These are phyloP conservation scores for Symbiotaphrina buchneri DNA, from an alignment of 495 filamentous ascomycete genomes.

Conservation along the genomic window DNA sequence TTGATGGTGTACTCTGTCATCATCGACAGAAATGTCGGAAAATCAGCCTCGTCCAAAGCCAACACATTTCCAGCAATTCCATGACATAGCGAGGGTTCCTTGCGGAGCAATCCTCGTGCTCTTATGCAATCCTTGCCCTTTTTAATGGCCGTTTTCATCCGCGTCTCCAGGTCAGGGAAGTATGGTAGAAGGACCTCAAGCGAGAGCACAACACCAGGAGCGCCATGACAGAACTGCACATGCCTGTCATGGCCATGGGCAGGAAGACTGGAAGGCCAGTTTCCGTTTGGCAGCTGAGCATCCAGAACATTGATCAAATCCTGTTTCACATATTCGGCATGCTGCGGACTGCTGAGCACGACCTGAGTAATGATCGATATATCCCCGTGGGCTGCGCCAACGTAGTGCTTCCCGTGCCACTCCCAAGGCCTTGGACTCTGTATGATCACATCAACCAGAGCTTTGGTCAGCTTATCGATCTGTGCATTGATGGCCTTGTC, in stretches of 20 bases:
- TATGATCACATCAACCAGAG: background rate
- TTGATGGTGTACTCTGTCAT: background rate
- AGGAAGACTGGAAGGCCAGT: constrained; percentile 18
- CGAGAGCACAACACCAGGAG: constrained; percentile 33
- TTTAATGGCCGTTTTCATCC: constrained; percentile 22
- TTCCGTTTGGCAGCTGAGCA: constrained; percentile 16
- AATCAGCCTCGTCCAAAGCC: constrained; percentile 15
- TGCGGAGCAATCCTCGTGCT: constrained; percentile 29
- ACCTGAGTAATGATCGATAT: constrained; percentile 40
- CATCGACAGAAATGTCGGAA: constrained; percentile 2
- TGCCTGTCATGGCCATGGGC: constrained; percentile 19
- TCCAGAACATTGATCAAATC: background rate
- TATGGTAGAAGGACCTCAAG: constrained; percentile 21
- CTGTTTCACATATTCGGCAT: background rate
- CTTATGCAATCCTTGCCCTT: constrained; percentile 23
- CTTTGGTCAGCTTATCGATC: background rate
- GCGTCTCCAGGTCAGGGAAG: constrained; percentile 21
- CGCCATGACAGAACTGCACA: constrained; percentile 47
- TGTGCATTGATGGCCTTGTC: background rate
- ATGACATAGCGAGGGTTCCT: constrained; percentile 41
- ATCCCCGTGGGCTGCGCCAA: constrained; percentile 37
- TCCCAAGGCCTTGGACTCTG: constrained; percentile 27
- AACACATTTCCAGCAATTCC: constrained; percentile 40
- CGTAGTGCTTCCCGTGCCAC: constrained; percentile 32
- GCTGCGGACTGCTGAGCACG: no score